Evolutionary conservation across 208 protist genomes (phyloP).

Genomic region (Trypanosomatidae sp.): DNA sequence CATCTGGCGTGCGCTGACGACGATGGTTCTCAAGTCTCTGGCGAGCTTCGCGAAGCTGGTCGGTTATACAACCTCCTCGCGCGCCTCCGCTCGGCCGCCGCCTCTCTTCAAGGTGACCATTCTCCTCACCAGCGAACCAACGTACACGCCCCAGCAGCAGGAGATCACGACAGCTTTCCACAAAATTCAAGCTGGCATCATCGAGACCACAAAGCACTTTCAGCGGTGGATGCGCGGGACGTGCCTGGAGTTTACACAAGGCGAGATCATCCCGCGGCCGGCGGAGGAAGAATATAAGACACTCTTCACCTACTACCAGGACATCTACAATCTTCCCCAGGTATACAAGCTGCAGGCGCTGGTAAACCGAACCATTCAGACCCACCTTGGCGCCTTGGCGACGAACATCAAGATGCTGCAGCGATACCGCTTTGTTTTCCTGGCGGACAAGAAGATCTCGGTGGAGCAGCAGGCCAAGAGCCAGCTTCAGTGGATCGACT

Average conservation of each 20-base stretch:
- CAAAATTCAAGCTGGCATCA: constrained; percentile 91
- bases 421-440: constrained; percentile 93
- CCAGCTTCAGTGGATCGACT: constrained; percentile 94
- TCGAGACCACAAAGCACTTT: constrained; percentile 95
- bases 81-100: constrained; percentile 32
- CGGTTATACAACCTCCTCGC: constrained; percentile 60
- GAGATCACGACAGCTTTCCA: constrained; percentile 93
- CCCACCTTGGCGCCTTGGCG: constrained; percentile 86
- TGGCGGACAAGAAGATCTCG: constrained; percentile 93
- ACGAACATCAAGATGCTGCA: constrained; percentile 94
- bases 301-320: constrained; percentile 95
- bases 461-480: constrained; percentile 94
- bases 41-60: constrained; percentile 87
- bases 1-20: constrained; percentile 93
- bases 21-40: constrained; percentile 92
- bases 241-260: constrained; percentile 94
- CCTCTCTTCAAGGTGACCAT: constrained; percentile 95
- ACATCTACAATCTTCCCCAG: constrained; percentile 90
- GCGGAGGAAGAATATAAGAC: constrained; percentile 81
- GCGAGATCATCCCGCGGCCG: constrained; percentile 85
- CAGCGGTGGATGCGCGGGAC: constrained; percentile 97
- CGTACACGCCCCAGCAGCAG: constrained; percentile 92
- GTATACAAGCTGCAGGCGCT: constrained; percentile 90
- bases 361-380: constrained; percentile 92
- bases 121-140: constrained; percentile 92